A percentile compares a stretch with the other conserved stretches of the same genome.
Conservation (phyloP, 148 eudicot species). For the Amaranthus palmeri region DNA sequence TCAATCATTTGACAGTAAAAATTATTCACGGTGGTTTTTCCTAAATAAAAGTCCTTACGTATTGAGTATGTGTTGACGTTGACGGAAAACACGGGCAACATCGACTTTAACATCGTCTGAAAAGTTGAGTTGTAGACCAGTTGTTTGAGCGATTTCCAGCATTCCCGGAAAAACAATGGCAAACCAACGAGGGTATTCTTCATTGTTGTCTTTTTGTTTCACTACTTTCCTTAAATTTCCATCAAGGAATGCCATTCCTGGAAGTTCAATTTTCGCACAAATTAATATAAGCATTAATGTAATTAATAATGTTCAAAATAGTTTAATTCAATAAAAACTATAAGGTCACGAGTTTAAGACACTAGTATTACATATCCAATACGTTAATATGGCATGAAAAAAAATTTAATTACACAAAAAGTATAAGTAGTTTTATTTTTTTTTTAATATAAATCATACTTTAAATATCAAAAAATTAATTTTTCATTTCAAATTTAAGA, state of each 20-base stretch:
- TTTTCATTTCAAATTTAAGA: no score
- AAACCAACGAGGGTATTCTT: slow-evolving; percentile 14
- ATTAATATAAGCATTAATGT: no score
- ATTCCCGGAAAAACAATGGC: slow-evolving; percentile 18
- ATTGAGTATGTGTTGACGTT: background rate
- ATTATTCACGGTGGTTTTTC: no score
- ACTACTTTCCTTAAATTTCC: background rate
- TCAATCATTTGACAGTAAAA: no score
- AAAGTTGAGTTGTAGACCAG: background rate
- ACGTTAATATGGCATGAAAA: no score
- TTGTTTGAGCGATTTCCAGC: slow-evolving; percentile 9
- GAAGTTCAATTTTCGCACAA: background rate
- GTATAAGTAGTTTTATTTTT: no score
- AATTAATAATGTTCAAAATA: background rate
- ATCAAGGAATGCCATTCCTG: slow-evolving; percentile 5
- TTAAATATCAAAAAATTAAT: no score
- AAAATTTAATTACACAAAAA: no score
- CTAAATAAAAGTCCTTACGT: background rate
- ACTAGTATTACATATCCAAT: no score
- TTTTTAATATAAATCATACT: no score
- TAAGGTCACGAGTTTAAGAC: background rate
- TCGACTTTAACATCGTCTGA: background rate
- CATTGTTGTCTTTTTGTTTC: background rate
- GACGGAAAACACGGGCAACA: background rate
- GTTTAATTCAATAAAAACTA: background rate